These are phyloP conservation scores for Filosporella fistucella DNA, from an alignment of 495 filamentous ascomycete species.

Conservation along the genomic window DNA sequence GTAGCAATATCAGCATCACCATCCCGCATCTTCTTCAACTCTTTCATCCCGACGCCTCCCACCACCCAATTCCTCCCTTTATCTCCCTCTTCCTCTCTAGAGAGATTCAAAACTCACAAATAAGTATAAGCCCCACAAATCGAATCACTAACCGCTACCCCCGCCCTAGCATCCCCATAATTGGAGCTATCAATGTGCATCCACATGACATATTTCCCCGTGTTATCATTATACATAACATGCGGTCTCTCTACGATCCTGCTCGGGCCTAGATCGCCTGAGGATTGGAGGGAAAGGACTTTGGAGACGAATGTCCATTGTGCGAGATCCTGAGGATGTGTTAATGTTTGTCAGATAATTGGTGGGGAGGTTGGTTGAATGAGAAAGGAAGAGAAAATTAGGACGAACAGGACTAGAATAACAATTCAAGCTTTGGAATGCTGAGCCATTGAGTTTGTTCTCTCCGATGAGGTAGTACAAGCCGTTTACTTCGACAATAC, in stretches of 20 bases:
- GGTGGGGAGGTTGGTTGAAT: slow-evolving; percentile 18
- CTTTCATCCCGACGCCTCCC: not conserved
- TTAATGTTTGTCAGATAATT: slow-evolving; percentile 25
- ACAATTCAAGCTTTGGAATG: slow-evolving; percentile 58
- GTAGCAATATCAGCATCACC: not conserved
- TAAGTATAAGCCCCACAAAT: slow-evolving; percentile 58
- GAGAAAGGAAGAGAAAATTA: not conserved
- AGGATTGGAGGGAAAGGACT: slow-evolving; percentile 41
- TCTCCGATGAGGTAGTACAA: slow-evolving; percentile 63
- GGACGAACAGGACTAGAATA: slow-evolving; percentile 28
- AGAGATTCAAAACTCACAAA: slow-evolving; percentile 15
- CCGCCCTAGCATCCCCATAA: slow-evolving; percentile 61
- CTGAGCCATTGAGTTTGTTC: slow-evolving; percentile 54
- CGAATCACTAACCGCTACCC: slow-evolving; percentile 52
- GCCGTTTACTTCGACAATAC: slow-evolving; percentile 27
- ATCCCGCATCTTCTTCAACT: slow-evolving; percentile 2
- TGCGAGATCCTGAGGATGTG: slow-evolving; percentile 46
- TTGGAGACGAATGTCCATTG: slow-evolving; percentile 57
- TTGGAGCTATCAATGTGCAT: slow-evolving; percentile 61
- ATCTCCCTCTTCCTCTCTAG: not conserved
- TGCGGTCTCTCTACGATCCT: slow-evolving; percentile 64
- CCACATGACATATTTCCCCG: slow-evolving; percentile 47
- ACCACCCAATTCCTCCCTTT: not conserved
- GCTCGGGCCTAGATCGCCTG: slow-evolving; percentile 56
- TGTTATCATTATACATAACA: slow-evolving; percentile 47